A percentile compares a stretch with the other conserved stretches of the same genome.
Conservation (phyloP, 2,329 filamentous ascomycete species). For the Amauroascus verrucosus region DNA sequence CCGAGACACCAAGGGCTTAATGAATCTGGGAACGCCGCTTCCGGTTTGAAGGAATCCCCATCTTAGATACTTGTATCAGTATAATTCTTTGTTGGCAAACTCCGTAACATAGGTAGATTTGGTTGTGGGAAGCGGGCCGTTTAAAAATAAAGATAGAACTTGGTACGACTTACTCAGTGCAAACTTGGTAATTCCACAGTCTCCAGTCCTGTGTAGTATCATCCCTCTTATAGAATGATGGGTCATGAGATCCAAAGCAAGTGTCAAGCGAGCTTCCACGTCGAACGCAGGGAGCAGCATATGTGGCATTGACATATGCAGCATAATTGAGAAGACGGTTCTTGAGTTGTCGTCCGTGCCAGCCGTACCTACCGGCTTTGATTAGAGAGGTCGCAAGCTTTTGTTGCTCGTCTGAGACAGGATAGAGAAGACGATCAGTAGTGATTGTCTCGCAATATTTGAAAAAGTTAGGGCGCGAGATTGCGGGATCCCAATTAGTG, state of each 20-base stretch:
- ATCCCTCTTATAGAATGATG: constrained; percentile 37
- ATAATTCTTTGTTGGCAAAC: not conserved
- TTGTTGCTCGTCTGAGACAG: constrained; percentile 29
- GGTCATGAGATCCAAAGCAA: constrained; percentile 44
- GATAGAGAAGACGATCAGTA: constrained; percentile 35
- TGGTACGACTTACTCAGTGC: constrained; percentile 30
- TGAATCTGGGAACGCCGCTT: constrained; percentile 52
- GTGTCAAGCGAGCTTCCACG: constrained; percentile 37
- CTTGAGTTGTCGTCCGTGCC: constrained; percentile 34
- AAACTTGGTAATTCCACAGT: constrained; percentile 50
- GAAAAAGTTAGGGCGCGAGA: constrained; percentile 41
- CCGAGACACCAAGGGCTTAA: constrained; percentile 62
- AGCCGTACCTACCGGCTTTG: constrained; percentile 39
- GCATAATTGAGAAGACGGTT: constrained; percentile 48
- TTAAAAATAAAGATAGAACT: not conserved
- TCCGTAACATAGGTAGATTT: no score
- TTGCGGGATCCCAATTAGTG: constrained; percentile 50
- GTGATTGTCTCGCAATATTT: constrained; percentile 50
- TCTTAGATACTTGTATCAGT: constrained; percentile 28
- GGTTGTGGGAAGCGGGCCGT: not conserved
- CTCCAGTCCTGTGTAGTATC: constrained; percentile 38
- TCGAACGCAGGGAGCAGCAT: constrained; percentile 31
- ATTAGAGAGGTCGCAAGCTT: constrained; percentile 38
- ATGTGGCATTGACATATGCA: constrained; percentile 43
- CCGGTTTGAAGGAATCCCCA: constrained; percentile 75